Percentiles rank a stretch among this genome's conserved stretches.
These are phyloP conservation scores for Aspergillus jensenii DNA, from an alignment of 2,329 filamentous ascomycete genomes.

Conservation along the genomic window DNA sequence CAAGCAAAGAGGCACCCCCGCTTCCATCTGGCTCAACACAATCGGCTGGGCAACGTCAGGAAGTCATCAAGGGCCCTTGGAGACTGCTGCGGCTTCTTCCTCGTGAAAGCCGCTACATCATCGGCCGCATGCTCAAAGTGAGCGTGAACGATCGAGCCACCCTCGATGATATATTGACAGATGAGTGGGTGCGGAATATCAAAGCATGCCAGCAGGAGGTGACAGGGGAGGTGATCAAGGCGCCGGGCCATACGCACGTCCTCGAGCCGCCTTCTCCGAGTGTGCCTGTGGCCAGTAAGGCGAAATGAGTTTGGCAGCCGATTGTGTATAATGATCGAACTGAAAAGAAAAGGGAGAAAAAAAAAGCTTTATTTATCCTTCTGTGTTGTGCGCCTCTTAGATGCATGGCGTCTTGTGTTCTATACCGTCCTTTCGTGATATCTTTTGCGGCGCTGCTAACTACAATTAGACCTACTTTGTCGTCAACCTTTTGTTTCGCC, in stretches of 20 bases:
- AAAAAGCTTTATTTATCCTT: constrained; percentile 1
- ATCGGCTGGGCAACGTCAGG: constrained; percentile 49
- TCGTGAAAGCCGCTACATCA: constrained; percentile 83
- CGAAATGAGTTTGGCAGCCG: constrained; percentile 24
- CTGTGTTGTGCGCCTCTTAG: constrained; percentile 1
- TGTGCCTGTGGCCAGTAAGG: constrained; percentile 37
- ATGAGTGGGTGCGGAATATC: constrained; percentile 86
- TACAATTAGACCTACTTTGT: constrained; percentile 4
- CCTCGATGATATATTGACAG: constrained; percentile 80
- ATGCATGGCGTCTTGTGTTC: constrained; percentile 8
- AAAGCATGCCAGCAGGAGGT: constrained; percentile 79
- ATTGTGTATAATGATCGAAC: constrained; percentile 11
- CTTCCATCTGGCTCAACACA: constrained; percentile 29
- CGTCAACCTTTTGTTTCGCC: constrained; percentile 9
- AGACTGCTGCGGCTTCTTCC: constrained; percentile 82
- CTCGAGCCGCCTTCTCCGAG: constrained; percentile 64
- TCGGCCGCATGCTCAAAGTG: constrained; percentile 88
- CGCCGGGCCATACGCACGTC: constrained; percentile 78
- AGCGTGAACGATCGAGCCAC: constrained; percentile 79
- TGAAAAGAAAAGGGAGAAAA: not conserved
- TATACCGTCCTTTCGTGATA: constrained; percentile 11
- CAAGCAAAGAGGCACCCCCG: constrained; percentile 41
- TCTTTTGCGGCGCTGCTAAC: constrained; percentile 7
- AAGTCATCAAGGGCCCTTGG: constrained; percentile 90
- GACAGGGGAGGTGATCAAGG: constrained; percentile 69